Conservation (phyloP, 768 basidiomycete species). For the Suillus fuscotomentosus region DNA sequence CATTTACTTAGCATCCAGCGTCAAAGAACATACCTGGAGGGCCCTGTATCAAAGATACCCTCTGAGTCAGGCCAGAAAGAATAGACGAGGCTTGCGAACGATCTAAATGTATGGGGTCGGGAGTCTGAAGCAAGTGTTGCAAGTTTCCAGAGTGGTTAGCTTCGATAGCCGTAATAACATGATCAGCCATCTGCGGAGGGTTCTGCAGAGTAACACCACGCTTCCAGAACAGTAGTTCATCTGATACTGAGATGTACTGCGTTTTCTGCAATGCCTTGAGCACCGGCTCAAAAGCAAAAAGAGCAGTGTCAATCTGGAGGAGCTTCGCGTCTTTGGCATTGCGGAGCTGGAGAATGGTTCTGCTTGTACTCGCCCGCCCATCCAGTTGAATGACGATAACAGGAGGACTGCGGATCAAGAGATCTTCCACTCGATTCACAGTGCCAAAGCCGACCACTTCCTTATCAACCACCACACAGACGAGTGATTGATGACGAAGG, state of each 20-base stretch:
- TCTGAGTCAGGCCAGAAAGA: constrained; percentile 48
- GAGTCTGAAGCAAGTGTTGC: constrained; percentile 29
- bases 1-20: not conserved
- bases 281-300: constrained; percentile 59
- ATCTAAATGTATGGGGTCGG: constrained; percentile 44
- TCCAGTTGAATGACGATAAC: constrained; percentile 50
- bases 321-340: constrained; percentile 34
- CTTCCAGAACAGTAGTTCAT: constrained; percentile 52
- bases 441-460: constrained; percentile 50
- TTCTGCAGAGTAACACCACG: constrained; percentile 9
- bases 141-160: constrained; percentile 38
- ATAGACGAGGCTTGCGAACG: constrained; percentile 41
- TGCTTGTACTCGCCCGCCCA: constrained; percentile 34
- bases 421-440: constrained; percentile 50
- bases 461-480: constrained; percentile 45
- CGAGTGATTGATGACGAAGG: constrained; percentile 48
- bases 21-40: constrained; percentile 51
- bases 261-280: constrained; percentile 50
- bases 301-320: constrained; percentile 53
- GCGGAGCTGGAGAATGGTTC: constrained; percentile 38
- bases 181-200: constrained; percentile 2
- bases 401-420: constrained; percentile 42
- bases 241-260: constrained; percentile 38
- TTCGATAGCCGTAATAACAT: constrained; percentile 24
- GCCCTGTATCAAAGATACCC: constrained; percentile 58